phyloP scores from a whole-genome alignment of 2,329 filamentous ascomycete species.

The Aspergillus niger region DNA sequence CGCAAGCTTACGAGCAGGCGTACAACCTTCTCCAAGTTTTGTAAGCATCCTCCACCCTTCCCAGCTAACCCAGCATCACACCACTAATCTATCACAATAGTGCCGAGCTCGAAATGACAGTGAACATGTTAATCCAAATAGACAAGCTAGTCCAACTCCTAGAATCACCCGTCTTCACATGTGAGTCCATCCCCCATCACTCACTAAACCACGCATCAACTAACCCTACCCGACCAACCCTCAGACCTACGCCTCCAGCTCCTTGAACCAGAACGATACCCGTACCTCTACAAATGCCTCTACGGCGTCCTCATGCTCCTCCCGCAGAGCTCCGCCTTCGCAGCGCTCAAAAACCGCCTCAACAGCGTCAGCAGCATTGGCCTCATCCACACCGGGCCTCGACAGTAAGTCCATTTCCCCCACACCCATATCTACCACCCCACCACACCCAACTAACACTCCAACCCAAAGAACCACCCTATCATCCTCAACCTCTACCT shows the following conservation, averaged over 20 bases:
- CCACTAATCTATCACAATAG: constrained; percentile 50
- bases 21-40: constrained; percentile 96
- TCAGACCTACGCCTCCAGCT: constrained; percentile 89
- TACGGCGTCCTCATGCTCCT: constrained; percentile 97
- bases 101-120: constrained; percentile 96
- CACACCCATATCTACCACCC: constrained; percentile 19
- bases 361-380: constrained; percentile 98
- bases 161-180: constrained; percentile 97
- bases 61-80: neutral
- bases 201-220: neutral
- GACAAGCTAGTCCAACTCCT: constrained; percentile 96
- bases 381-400: constrained; percentile 79
- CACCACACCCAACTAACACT: neutral
- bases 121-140: constrained; percentile 97
- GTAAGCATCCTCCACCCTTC: constrained; percentile 52
- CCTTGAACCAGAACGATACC: constrained; percentile 91
- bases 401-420: constrained; percentile 64
- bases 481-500: constrained; percentile 36
- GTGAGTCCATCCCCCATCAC: constrained; percentile 53
- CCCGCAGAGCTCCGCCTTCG: constrained; percentile 97
- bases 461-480: constrained; percentile 13
- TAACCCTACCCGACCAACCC: constrained; percentile 13
- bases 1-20: constrained; percentile 96
- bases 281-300: constrained; percentile 94
- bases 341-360: constrained; percentile 90